These are phyloP conservation scores for Suillus plorans DNA, from an alignment of 768 basidiomycete species.

Conservation along the genomic window DNA sequence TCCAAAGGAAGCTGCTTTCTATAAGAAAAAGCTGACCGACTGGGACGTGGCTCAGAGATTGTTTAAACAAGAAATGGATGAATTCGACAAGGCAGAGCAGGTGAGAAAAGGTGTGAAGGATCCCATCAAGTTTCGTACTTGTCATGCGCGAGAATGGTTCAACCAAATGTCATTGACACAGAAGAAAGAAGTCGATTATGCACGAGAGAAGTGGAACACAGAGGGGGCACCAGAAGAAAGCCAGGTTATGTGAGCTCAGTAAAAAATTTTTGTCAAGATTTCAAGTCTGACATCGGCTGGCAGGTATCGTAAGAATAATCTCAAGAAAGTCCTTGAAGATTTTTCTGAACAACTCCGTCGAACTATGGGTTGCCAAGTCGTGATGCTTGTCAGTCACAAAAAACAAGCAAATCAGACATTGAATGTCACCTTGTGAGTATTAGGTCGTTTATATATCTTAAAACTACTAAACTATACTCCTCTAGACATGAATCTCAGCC, in stretches of 20 bases:
- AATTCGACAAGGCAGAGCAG: background rate
- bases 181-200: background rate
- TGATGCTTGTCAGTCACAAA: no score
- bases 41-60: background rate
- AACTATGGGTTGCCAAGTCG: no score
- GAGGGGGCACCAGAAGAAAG: background rate
- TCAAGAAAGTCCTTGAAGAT: no score
- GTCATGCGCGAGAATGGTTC: background rate
- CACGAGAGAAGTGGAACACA: background rate
- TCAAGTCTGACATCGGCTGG: no score
- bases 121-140: background rate
- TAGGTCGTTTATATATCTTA: no score
- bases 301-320: no score
- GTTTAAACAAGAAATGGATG: background rate
- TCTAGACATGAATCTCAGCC: no score
- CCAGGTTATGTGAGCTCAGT: background rate
- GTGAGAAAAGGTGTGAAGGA: background rate
- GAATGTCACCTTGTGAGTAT: no score
- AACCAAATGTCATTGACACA: background rate
- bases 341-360: no score
- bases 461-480: no score
- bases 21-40: background rate
- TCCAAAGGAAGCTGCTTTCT: background rate
- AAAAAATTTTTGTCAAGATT: background rate
- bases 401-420: no score